phyloP scores from a whole-genome alignment of 2,329 filamentous ascomycete genomes.

The Corynespora cassiicola region DNA sequence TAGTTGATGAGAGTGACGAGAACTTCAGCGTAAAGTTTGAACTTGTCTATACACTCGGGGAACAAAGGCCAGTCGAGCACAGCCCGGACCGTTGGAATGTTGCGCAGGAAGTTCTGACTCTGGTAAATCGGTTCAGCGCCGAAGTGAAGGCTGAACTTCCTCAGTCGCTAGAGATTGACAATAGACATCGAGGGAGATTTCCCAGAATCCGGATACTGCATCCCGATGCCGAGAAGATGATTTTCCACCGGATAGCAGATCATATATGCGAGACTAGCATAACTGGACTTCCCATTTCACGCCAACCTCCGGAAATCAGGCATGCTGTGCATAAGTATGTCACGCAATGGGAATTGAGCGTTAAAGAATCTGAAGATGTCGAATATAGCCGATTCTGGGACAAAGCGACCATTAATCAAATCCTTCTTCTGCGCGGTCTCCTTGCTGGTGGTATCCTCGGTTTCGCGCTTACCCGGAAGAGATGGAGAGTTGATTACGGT shows the following conservation, averaged over 20 bases:
- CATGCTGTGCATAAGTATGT: slow-evolving; percentile 52
- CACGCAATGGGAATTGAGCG: slow-evolving; percentile 34
- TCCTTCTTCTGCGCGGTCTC: slow-evolving; percentile 61
- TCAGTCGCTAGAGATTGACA: slow-evolving; percentile 50
- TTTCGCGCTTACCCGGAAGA: slow-evolving; percentile 61
- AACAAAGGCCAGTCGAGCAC: slow-evolving; percentile 56
- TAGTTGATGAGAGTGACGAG: slow-evolving; percentile 72
- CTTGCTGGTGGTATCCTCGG: slow-evolving; percentile 60
- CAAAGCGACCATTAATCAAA: slow-evolving; percentile 28
- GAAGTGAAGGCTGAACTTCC: slow-evolving; percentile 39
- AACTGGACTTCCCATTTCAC: slow-evolving; percentile 50
- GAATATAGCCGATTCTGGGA: slow-evolving; percentile 40
- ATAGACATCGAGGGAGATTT: slow-evolving; percentile 46
- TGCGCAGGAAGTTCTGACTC: slow-evolving; percentile 58
- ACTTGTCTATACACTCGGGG: slow-evolving; percentile 68
- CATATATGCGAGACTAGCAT: slow-evolving; percentile 54
- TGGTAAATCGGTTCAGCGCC: slow-evolving; percentile 43
- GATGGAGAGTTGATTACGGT: slow-evolving; percentile 71
- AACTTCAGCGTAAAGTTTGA: slow-evolving; percentile 68
- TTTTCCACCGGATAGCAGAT: slow-evolving; percentile 26
- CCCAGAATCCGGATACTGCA: slow-evolving; percentile 57
- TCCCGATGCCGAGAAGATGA: slow-evolving; percentile 35
- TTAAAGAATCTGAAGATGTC: slow-evolving; percentile 28
- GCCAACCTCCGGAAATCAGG: slow-evolving; percentile 35
- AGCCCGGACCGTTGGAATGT: slow-evolving; percentile 62